These are phyloP conservation scores for Peronospora destructor DNA, from an alignment of 352 stramenopile genomes.

Conservation along the genomic window DNA sequence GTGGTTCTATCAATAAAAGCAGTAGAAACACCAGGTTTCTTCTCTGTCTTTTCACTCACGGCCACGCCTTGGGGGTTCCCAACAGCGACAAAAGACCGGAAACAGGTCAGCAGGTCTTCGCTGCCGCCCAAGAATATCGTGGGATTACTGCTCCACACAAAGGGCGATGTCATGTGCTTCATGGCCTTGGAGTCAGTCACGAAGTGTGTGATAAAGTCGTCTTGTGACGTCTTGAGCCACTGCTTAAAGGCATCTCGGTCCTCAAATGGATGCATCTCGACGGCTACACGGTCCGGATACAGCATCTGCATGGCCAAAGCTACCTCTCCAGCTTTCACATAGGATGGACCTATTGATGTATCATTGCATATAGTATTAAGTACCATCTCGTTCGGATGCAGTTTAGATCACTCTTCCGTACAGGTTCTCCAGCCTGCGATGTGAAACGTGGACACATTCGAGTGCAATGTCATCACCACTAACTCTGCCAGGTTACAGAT, in stretches of 20 bases:
- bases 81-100: conserved; percentile 40
- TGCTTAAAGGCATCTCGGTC: conserved; percentile 50
- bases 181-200: conserved; percentile 33
- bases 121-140: conserved; percentile 59
- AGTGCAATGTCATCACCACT: conserved; percentile 15
- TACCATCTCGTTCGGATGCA: background rate
- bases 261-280: conserved; percentile 44
- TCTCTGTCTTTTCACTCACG: conserved; percentile 3
- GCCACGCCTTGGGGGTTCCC: conserved; percentile 11
- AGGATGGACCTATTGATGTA: conserved; percentile 34
- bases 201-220: conserved; percentile 34
- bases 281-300: conserved; percentile 44
- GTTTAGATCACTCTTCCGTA: conserved; percentile 9
- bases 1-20: background rate
- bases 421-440: conserved; percentile 68
- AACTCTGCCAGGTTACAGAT: conserved; percentile 37
- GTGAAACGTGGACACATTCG: conserved; percentile 41
- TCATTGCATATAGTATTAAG: background rate
- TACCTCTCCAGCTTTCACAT: conserved; percentile 54
- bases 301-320: conserved; percentile 56
- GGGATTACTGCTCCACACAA: conserved; percentile 57
- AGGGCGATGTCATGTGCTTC: conserved; percentile 64
- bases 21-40: background rate
- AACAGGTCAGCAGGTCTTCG: conserved; percentile 54
- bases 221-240: conserved; percentile 40